phyloP scores from a whole-genome alignment of 306 rosid genomes.

The Malus sieversii region DNA sequence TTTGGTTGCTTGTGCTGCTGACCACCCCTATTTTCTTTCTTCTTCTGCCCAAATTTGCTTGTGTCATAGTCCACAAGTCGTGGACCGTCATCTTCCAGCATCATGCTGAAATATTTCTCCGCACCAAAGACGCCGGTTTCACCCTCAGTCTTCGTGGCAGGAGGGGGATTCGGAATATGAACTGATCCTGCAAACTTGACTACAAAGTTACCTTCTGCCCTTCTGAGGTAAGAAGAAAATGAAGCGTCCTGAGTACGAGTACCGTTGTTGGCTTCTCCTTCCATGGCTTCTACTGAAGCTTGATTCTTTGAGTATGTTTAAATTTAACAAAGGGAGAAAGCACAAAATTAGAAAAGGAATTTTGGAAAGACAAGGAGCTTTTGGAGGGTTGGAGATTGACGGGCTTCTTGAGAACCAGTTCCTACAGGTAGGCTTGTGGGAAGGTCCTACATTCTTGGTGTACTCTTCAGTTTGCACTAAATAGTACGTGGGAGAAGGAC shows the following conservation, averaged over 20 bases:
- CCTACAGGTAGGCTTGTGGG: constrained; percentile 3
- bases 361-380: not conserved
- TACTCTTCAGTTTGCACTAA: not conserved
- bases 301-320: not conserved
- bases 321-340: not conserved
- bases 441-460: not conserved
- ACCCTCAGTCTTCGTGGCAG: constrained; percentile 8
- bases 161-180: constrained; percentile 7
- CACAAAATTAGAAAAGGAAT: not conserved
- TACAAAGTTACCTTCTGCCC: constrained; percentile 10
- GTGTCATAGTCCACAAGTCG: constrained; percentile 2
- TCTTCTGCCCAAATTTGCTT: not conserved
- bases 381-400: not conserved
- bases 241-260: constrained; percentile 14
- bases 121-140: constrained; percentile 46
- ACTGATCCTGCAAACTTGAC: constrained; percentile 1
- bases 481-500: not conserved
- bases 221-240: constrained; percentile 15
- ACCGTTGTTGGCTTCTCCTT: not conserved
- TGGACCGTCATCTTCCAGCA: constrained; percentile 7
- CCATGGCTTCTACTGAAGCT: constrained; percentile 3
- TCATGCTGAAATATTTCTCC: constrained; percentile 39
- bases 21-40: constrained; percentile 9
- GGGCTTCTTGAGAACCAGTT: not conserved
- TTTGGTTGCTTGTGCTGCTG: constrained; percentile 3